Evolutionary conservation across 345 rosid genomes (phyloP).

Genomic region (Camelina hispida): DNA sequence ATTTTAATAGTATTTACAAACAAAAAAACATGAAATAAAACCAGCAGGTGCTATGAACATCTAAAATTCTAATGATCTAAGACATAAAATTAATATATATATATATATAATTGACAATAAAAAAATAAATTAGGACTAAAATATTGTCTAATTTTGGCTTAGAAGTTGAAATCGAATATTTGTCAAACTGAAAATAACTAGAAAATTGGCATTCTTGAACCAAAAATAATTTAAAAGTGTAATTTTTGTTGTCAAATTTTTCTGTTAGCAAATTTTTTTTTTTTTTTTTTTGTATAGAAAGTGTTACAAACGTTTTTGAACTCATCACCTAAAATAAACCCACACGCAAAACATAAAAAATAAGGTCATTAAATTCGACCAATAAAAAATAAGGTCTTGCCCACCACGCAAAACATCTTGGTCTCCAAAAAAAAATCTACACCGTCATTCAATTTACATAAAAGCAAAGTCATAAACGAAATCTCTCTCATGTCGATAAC

Average conservation of each 20-base stretch:
- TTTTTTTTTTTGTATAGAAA: no score
- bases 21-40: no score
- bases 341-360: no score
- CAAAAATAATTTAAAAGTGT: no score
- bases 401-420: slow-evolving; percentile 37
- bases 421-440: slow-evolving; percentile 35
- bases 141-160: not conserved
- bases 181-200: no score
- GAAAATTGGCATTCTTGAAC: not conserved
- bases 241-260: no score
- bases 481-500: not conserved
- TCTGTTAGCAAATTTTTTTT: no score
- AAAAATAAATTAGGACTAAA: not conserved
- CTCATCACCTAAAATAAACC: slow-evolving; percentile 8
- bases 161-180: not conserved
- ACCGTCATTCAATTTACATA: not conserved
- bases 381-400: slow-evolving; percentile 30
- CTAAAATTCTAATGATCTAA: no score
- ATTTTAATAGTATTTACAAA: no score
- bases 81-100: no score
- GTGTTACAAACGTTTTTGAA: not conserved
- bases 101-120: not conserved
- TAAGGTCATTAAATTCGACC: slow-evolving; percentile 20
- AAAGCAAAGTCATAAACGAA: slow-evolving; percentile 27
- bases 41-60: no score